Evolutionary conservation across 106 monocot genomes (phyloP).

Genomic region (Apostasia ramifera): DNA sequence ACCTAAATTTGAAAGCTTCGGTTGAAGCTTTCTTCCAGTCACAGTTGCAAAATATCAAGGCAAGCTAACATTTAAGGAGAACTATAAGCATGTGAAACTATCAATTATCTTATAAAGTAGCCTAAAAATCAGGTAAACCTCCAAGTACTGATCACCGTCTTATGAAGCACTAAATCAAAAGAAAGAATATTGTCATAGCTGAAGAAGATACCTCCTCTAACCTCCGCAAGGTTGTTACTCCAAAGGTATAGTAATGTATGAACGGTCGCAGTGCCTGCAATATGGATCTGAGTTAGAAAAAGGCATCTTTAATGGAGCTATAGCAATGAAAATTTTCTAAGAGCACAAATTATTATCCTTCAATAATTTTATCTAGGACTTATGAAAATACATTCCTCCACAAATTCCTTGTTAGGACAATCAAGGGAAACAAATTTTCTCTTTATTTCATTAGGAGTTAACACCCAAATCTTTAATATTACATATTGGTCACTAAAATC

Average conservation of each 20-base stretch:
- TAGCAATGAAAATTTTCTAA: too few species aligned
- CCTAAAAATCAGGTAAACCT: not conserved
- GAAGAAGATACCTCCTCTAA: slow-evolving; percentile 59
- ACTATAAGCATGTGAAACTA: not conserved
- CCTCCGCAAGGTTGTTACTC: slow-evolving; percentile 45
- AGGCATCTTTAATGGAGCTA: not conserved
- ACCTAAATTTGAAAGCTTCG: too few species aligned
- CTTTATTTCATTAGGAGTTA: too few species aligned
- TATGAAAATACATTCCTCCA: too few species aligned
- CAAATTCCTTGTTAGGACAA: too few species aligned
- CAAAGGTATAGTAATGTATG: slow-evolving; percentile 83
- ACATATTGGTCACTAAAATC: too few species aligned
- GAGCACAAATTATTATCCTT: too few species aligned
- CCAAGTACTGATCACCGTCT: not conserved
- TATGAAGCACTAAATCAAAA: slow-evolving; percentile 1
- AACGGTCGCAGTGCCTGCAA: slow-evolving; percentile 80
- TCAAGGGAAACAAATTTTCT: too few species aligned
- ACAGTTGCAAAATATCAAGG: too few species aligned
- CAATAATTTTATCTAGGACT: too few species aligned
- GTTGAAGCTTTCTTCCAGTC: too few species aligned
- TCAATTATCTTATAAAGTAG: not conserved
- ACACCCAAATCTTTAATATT: too few species aligned
- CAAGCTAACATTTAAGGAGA: not conserved
- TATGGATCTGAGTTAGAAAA: slow-evolving; percentile 3
- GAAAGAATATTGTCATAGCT: not conserved